Evolutionary conservation across 352 stramenopile genomes (phyloP), one percentile per base, ranked within the genome.

Genomic region (Blastocystis sp.): DNA sequence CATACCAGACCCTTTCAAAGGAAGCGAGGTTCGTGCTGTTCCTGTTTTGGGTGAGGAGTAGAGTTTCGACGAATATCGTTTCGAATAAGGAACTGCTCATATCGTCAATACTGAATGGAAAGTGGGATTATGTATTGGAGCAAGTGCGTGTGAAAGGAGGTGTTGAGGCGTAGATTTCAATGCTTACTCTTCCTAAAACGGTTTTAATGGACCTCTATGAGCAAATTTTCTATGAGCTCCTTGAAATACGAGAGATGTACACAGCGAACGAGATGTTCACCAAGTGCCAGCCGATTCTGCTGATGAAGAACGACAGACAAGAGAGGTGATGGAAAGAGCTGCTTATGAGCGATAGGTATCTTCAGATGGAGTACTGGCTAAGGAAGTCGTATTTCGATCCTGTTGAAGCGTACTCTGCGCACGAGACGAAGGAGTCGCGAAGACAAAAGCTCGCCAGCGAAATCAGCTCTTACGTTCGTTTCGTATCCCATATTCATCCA

Each of bases 101-200:
- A 3, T 91, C 62, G 63, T 94, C 96, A 92, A 95, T 98, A 60
- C 90, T 90, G 24, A 88, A 94, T 50, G 95, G 95, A 16, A 93
- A 94, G 41, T 98, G 95, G 95, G 94, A 98, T 90, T 91, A 90
- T 51, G 95, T 97, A 65, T 92, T 98, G 81, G 93, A 94, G 90
- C 95, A 97, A 92, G 96, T 95, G 16, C 92, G 93, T 88, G 88
- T 91, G 50, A 91, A 95, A 24, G n/a, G 33, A 2, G 3, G 4
- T 31, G 13, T 3, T 71, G 31, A 24, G 10, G 41, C 12, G 19
- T 33, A 78, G 93, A 94, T 62, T 26, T 71, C 93, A 21, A 79
- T 90, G 70, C 93, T 95, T 3, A 85, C 59, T 21, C 29, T 85
- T 1, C 74, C 74, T 3, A 85, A 67, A 41, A 9, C 9, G 33